These are phyloP conservation scores for Millerozyma acaciae DNA, from an alignment of 805 yeast genomes.

Conservation along the genomic window DNA sequence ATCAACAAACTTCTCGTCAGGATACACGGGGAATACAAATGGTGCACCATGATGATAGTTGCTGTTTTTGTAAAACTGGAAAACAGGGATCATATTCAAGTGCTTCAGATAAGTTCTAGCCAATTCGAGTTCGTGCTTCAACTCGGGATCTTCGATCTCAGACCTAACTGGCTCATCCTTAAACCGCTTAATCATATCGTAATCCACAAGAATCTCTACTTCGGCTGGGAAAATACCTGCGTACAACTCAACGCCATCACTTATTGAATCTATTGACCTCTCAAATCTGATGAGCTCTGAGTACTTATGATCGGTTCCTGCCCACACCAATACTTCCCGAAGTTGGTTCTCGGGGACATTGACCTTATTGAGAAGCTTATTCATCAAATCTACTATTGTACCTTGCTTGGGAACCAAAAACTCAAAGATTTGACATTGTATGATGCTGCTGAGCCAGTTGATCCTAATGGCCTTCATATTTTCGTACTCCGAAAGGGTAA, in stretches of 20 bases:
- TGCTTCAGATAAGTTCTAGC: slow-evolving; percentile 23
- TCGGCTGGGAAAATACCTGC: slow-evolving; percentile 43
- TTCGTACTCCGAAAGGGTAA: slow-evolving; percentile 75
- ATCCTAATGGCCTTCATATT: slow-evolving; percentile 63
- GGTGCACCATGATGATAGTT: slow-evolving; percentile 77
- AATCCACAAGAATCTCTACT: slow-evolving; percentile 32
- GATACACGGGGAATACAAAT: slow-evolving; percentile 67
- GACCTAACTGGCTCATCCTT: slow-evolving; percentile 16
- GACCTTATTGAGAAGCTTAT: slow-evolving; percentile 53
- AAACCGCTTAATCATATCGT: slow-evolving; percentile 30
- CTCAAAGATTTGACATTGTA: slow-evolving; percentile 66
- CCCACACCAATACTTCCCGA: slow-evolving; percentile 54
- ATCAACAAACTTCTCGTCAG: slow-evolving; percentile 59
- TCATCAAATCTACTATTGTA: slow-evolving; percentile 48
- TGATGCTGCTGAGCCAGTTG: slow-evolving; percentile 67
- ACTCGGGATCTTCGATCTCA: slow-evolving; percentile 23
- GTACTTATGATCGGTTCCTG: slow-evolving; percentile 40
- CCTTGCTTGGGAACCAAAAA: slow-evolving; percentile 65
- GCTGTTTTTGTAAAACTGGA: slow-evolving; percentile 73
- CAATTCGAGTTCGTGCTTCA: slow-evolving; percentile 19
- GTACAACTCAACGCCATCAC: slow-evolving; percentile 33
- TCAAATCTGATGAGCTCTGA: slow-evolving; percentile 36
- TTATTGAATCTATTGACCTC: slow-evolving; percentile 29
- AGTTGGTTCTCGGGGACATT: slow-evolving; percentile 46
- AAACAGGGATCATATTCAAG: slow-evolving; percentile 54